phyloP scores from a whole-genome alignment of 2,329 filamentous ascomycete species.

The Colletotrichum lupini region DNA sequence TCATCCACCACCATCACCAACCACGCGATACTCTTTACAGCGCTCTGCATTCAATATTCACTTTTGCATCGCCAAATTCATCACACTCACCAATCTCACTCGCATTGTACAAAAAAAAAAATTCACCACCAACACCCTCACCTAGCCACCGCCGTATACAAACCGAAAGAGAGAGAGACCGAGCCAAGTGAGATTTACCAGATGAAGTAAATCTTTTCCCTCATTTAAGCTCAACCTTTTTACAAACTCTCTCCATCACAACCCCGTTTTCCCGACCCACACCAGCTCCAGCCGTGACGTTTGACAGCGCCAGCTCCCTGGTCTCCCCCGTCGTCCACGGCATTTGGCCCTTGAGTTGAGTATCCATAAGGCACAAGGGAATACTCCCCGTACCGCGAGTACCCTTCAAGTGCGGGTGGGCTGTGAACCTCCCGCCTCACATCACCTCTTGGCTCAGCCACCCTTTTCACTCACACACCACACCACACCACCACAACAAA shows the following conservation, averaged over 20 bases:
- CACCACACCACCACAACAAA: background rate
- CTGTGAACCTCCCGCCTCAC: slow-evolving; percentile 29
- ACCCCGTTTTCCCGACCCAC: slow-evolving; percentile 14
- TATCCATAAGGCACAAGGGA: background rate
- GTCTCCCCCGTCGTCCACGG: slow-evolving; percentile 13
- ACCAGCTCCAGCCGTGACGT: slow-evolving; percentile 24
- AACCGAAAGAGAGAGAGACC: background rate
- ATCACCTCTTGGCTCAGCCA: slow-evolving; percentile 31
- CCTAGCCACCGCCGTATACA: background rate
- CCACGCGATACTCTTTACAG: background rate
- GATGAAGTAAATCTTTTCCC: background rate
- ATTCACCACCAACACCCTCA: background rate
- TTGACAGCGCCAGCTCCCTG: slow-evolving; percentile 29
- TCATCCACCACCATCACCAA: background rate
- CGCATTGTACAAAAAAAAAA: background rate
- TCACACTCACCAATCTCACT: background rate
- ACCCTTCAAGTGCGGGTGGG: slow-evolving; percentile 18
- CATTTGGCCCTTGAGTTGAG: slow-evolving; percentile 2
- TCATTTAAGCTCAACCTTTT: background rate
- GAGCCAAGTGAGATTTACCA: background rate
- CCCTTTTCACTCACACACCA: slow-evolving; percentile 9
- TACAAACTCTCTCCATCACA: background rate
- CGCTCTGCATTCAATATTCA: background rate
- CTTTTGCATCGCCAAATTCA: background rate
- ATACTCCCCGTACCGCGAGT: no score